These are phyloP conservation scores for Trapa incisa DNA, from an alignment of 345 rosid species.

Conservation along the genomic window DNA sequence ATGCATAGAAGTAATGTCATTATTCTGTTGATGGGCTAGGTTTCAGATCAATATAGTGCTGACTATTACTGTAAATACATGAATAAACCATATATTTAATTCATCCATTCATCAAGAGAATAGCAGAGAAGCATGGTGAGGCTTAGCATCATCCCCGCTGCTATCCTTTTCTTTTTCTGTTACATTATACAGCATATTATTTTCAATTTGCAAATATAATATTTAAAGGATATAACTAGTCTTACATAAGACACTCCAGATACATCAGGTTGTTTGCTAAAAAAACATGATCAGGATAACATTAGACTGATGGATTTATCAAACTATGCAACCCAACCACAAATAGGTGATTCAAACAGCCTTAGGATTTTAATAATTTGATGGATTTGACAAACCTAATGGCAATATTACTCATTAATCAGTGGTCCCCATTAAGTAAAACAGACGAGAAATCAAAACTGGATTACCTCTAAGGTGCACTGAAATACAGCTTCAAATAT, in stretches of 20 bases:
- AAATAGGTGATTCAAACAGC: not conserved
- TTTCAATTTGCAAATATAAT: not conserved
- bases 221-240: not conserved
- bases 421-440: not conserved
- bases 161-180: not conserved
- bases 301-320: not conserved
- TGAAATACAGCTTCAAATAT: conserved; percentile 98
- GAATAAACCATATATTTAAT: not conserved
- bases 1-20: not conserved
- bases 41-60: not conserved
- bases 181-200: not conserved
- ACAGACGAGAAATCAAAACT: not conserved
- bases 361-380: not conserved
- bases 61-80: not conserved
- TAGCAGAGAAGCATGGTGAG: not conserved
- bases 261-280: not conserved
- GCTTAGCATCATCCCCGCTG: not conserved
- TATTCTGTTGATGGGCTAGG: not conserved
- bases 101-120: not conserved
- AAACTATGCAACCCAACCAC: not conserved
- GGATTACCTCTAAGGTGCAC: conserved; percentile 87
- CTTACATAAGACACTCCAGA: not conserved
- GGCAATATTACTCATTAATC: not conserved
- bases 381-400: too few relatives aligned
- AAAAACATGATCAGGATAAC: not conserved